A percentile compares a stretch with the other conserved stretches of the same genome.
These are phyloP conservation scores for Scheffersomyces parashehatae DNA, from an alignment of 1,139 yeast species.

Conservation along the genomic window DNA sequence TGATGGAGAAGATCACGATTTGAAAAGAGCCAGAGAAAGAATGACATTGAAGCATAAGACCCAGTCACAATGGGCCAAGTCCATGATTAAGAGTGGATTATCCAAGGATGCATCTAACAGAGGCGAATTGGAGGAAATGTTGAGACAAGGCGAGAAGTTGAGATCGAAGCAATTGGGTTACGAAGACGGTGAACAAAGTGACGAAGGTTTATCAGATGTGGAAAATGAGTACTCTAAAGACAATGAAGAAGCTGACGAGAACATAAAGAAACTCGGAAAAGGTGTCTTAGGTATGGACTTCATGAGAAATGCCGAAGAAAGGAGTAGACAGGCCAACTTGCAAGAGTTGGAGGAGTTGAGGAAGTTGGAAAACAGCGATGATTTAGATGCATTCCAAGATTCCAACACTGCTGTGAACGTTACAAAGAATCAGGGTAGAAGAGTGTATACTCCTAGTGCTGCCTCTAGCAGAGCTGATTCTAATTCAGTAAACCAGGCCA, in stretches of 20 bases:
- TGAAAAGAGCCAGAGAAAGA: conserved; percentile 82
- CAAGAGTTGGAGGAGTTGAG: conserved; percentile 54
- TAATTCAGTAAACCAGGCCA: conserved; percentile 39
- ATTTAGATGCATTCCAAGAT: conserved; percentile 35
- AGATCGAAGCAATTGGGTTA: conserved; percentile 74
- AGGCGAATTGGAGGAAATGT: conserved; percentile 91
- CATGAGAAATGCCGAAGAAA: conserved; percentile 83
- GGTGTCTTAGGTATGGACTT: conserved; percentile 94
- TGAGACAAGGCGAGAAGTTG: conserved; percentile 79
- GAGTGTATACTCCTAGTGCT: conserved; percentile 77
- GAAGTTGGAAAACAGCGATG: conserved; percentile 45
- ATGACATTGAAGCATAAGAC: conserved; percentile 91
- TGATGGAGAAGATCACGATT: conserved; percentile 65
- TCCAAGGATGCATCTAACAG: conserved; percentile 83
- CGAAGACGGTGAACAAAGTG: conserved; percentile 54
- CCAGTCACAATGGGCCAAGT: conserved; percentile 86
- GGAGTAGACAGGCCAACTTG: conserved; percentile 56
- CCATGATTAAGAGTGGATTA: conserved; percentile 87
- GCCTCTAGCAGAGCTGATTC: conserved; percentile 43
- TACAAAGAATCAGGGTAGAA: conserved; percentile 73
- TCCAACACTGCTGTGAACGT: conserved; percentile 43
- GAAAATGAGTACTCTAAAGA: conserved; percentile 48
- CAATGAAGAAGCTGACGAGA: conserved; percentile 29
- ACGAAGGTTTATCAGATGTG: conserved; percentile 51
- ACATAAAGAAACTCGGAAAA: conserved; percentile 59